Base-by-base conservation (phyloP, 1,139 yeast species). In the Taphrina flavorubra region DNA sequence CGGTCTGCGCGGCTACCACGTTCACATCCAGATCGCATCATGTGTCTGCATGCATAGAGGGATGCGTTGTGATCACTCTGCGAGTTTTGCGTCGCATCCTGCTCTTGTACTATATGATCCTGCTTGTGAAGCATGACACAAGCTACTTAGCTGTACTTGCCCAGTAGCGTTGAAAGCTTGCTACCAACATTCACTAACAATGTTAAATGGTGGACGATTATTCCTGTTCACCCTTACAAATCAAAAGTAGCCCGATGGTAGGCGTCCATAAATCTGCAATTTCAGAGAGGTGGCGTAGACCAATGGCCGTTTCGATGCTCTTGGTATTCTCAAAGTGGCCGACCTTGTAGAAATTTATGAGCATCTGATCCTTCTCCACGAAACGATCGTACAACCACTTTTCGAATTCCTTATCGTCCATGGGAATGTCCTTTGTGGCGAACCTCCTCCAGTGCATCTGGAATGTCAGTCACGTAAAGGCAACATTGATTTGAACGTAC, bases 401-500 rank as follows among this genome's bases (percentile, higher is more conserved):
- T 36, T 63, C 61, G 18, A 63, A 63, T 11, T 25, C 67, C 11
- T 16, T 39, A 16, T 63, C 67, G 14, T 16, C 61, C 18, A 46
- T 36, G 31, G 67, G 67, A 5, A 63, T 53, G 36, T 63, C 67
- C 13, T 42, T 53, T n/a, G 59, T 57, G 13, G 67, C 67, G n/a
- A 63, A 63, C 2, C 58, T 14, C 7, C 67, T 46, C 67, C 67
- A 63, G 47, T 63, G 60, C 67, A 63, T 63, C 62, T 58, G 42
- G 10, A 7, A 2, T 16, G 36, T 39, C 46, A 44, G 51, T 20
- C 51, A 18, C 31, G 11, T 46, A 10, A 6, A 8, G 4, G 2
- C 10, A 46, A 46, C 18, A n/a, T 14, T 8, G 10, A 18, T 46
- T 16, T 46, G 25, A 13, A 14, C 53, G 2, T 58, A 89, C 84